Percentiles rank a stretch among this genome's conserved stretches.
Evolutionary conservation across 2,329 filamentous ascomycete species (phyloP).

Genomic region (Claviceps lovelessii): DNA sequence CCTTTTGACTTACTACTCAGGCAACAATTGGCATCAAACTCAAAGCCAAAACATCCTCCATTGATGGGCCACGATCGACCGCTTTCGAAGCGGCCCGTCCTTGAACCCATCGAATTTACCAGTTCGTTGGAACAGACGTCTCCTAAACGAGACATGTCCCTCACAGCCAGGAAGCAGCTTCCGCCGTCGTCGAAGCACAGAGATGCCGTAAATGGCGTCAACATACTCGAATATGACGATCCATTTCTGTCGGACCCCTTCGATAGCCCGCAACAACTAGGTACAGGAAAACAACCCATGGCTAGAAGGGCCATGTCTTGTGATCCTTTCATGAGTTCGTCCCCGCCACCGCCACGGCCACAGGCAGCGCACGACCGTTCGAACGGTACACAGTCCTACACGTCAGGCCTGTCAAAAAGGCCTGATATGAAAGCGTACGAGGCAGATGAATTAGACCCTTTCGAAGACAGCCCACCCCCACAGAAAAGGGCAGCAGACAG

Average conservation of each 20-base stretch:
- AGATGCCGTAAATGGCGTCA: neutral
- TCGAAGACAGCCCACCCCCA: neutral
- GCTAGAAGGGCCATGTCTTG: conserved; percentile 6
- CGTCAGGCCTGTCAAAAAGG: neutral
- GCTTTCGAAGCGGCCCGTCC: neutral
- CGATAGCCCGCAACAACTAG: conserved; percentile 17
- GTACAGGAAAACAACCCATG: neutral
- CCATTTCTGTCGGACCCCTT: conserved; percentile 19
- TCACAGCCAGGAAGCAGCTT: neutral
- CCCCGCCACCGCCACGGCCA: neutral
- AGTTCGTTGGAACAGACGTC: conserved; percentile 18
- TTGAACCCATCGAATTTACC: conserved; percentile 22
- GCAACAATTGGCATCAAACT: neutral
- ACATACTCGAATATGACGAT: neutral
- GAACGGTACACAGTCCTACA: neutral
- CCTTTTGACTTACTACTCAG: neutral
- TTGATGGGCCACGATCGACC: neutral
- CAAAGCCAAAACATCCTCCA: neutral
- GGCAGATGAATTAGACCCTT: neutral
- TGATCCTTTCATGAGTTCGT: conserved; percentile 9
- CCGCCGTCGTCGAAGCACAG: neutral
- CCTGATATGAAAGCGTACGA: neutral
- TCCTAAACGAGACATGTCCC: neutral
- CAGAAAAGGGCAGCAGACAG: neutral
- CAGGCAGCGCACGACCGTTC: neutral